These are phyloP conservation scores for Rhodamnia rubescens DNA, from an alignment of 345 rosid genomes.

Conservation along the genomic window DNA sequence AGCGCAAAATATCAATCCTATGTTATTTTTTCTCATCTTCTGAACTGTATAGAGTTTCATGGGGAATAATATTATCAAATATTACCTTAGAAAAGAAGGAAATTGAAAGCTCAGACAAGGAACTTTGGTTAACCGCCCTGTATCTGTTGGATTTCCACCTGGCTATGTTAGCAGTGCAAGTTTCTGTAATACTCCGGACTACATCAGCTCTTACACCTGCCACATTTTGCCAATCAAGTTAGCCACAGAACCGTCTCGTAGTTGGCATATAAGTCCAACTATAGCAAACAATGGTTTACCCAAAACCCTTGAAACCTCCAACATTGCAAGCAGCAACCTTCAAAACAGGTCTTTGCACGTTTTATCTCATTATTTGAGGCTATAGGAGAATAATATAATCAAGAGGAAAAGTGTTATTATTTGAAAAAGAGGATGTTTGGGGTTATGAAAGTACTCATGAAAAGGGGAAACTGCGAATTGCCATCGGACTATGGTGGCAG, in stretches of 20 bases:
- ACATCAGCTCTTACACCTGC: constrained; percentile 57
- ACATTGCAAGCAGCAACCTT: neutral
- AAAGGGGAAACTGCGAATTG: neutral
- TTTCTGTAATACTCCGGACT: constrained; percentile 40
- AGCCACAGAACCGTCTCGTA: neutral
- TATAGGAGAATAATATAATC: neutral
- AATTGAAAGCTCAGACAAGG: constrained; percentile 59
- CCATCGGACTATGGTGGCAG: neutral
- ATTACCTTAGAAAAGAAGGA: constrained; percentile 68
- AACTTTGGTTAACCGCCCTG: constrained; percentile 38
- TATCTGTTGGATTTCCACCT: constrained; percentile 32
- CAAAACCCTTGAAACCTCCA: neutral
- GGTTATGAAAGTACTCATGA: neutral
- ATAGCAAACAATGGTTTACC: neutral
- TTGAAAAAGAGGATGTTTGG: neutral
- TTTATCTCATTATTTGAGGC: neutral
- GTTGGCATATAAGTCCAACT: neutral
- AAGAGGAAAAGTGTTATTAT: neutral
- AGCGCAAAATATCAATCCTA: neutral
- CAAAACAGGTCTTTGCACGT: neutral
- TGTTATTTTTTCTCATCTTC: neutral
- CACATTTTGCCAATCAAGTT: neutral
- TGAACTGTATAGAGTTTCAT: neutral
- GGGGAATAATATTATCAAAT: neutral
- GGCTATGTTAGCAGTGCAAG: constrained; percentile 39